Base-by-base conservation (phyloP, 495 filamentous ascomycete species). In the Darksidea phi region DNA sequence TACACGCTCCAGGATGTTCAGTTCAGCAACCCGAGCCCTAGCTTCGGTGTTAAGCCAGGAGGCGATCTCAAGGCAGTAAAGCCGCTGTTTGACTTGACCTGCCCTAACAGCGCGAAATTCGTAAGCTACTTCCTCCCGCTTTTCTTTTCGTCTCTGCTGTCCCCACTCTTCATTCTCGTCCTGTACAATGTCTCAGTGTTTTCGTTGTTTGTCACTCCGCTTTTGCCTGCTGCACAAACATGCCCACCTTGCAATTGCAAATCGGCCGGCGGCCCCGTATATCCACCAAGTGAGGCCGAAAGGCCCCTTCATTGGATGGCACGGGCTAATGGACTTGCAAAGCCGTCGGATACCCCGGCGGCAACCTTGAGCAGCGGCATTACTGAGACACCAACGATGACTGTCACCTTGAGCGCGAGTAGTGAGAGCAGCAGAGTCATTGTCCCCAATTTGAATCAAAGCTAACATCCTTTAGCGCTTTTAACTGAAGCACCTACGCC, bases 1-100 rank as follows among this genome's bases (percentile, higher is more conserved):
- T 90, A 87, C 77, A 86, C 82, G 26, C 81, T 91, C 12, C 80
- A 88, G 67, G 89, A 93, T 61, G 79, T 80, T 32, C 73, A 73
- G 28, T 78, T 78, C 23, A 75, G 70, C 12, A 78, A 76, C 10
- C 80, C 86, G 12, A 82, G 72, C 76, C 86, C 87, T 55, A 87
- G 83, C 77, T 93, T 94, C 72, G 89, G 89, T 52, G 67, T 84
- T 56, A 74, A 81, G 63, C 76, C 75, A 60, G 76, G 77, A 38
- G 65, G 65, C 28, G 59, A 75, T 78, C 59, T 76, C 84, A 54
- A 78, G 47, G 63, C 68, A 43, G 49, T 64, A 2, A 61, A 60
- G 18, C 71, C 72, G 13, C 57, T 70, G 36, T 74, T 66, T 54
- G 64, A 74, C 42, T 59, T 74, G 54, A 54, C 62, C 20, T 75